A percentile compares a stretch with the other conserved stretches of the same genome.
Conservation (phyloP, 345 rosid genomes). For the Aquilaria malaccensis region DNA sequence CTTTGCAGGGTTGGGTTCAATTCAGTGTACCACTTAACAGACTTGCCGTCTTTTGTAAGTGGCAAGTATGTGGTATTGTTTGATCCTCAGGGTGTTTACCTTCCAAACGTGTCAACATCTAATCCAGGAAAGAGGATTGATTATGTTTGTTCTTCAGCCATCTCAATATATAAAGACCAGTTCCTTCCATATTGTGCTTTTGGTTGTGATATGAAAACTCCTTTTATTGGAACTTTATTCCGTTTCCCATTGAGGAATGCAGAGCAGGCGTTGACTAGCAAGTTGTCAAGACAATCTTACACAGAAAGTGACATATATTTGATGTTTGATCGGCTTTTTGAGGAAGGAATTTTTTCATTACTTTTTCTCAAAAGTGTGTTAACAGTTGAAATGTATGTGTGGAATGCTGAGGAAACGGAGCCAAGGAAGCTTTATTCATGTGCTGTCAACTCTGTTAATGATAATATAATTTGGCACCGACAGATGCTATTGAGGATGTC, state of each 20-base stretch:
- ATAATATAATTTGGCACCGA: slow-evolving; percentile 61
- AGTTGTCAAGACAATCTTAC: slow-evolving; percentile 88
- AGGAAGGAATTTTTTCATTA: slow-evolving; percentile 72
- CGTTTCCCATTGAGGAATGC: slow-evolving; percentile 88
- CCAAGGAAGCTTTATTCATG: slow-evolving; percentile 67
- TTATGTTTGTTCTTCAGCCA: slow-evolving; percentile 66
- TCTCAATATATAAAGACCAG: slow-evolving; percentile 62
- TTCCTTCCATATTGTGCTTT: slow-evolving; percentile 82
- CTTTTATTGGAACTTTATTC: slow-evolving; percentile 74
- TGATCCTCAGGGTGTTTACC: slow-evolving; percentile 84
- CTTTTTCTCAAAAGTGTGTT: slow-evolving; percentile 77
- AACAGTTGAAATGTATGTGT: slow-evolving; percentile 67
- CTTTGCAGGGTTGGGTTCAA: slow-evolving; percentile 80
- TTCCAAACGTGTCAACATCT: slow-evolving; percentile 78
- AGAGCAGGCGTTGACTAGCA: slow-evolving; percentile 64
- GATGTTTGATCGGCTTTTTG: slow-evolving; percentile 71
- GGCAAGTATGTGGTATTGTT: slow-evolving; percentile 75
- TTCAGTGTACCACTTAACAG: slow-evolving; percentile 92
- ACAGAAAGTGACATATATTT: slow-evolving; percentile 45
- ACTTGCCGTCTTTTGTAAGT: slow-evolving; percentile 92
- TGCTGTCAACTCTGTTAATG: slow-evolving; percentile 38
- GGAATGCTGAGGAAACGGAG: slow-evolving; percentile 61
- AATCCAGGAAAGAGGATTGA: slow-evolving; percentile 95
- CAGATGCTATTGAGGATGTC: slow-evolving; percentile 69
- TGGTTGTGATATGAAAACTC: slow-evolving; percentile 77